Conservation (phyloP, 2,329 filamentous ascomycete genomes). For the Aspergillus spinulosporus region DNA sequence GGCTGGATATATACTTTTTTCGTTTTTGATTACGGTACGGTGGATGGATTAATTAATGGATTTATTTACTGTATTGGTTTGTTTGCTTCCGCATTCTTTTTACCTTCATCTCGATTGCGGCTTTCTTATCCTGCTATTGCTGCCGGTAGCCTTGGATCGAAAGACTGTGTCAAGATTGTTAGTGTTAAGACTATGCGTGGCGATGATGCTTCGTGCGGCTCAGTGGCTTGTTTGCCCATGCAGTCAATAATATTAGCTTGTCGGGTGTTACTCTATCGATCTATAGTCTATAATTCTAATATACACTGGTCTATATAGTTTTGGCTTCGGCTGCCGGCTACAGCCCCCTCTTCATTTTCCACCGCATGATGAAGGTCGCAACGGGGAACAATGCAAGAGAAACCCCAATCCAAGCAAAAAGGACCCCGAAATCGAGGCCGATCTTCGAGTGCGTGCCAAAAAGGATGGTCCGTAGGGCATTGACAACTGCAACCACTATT, state of each 20-base stretch:
- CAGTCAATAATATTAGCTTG: not conserved
- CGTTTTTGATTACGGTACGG: not conserved
- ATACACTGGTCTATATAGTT: not conserved
- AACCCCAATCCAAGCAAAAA: conserved; percentile 56
- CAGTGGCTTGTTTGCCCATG: too few species aligned
- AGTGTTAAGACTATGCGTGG: too few species aligned
- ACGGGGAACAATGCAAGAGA: conserved; percentile 32
- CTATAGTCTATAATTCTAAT: not conserved
- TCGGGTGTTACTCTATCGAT: not conserved
- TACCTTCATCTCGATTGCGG: not conserved
- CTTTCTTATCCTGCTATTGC: not conserved
- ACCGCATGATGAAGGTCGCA: conserved; percentile 33
- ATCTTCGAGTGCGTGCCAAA: conserved; percentile 61
- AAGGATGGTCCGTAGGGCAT: conserved; percentile 60
- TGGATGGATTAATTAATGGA: not conserved
- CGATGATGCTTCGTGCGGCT: too few species aligned
- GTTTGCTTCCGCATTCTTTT: not conserved
- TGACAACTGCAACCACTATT: conserved; percentile 48
- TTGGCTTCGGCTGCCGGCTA: not conserved
- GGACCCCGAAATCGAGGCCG: conserved; percentile 60
- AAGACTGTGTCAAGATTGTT: too few species aligned
- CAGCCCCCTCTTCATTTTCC: conserved; percentile 33
- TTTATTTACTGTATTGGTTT: not conserved
- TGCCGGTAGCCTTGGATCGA: too few species aligned
- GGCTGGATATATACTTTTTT: not conserved